Evolutionary conservation across 2,329 filamentous ascomycete genomes (phyloP).

Genomic region (Alternaria infectoria): DNA sequence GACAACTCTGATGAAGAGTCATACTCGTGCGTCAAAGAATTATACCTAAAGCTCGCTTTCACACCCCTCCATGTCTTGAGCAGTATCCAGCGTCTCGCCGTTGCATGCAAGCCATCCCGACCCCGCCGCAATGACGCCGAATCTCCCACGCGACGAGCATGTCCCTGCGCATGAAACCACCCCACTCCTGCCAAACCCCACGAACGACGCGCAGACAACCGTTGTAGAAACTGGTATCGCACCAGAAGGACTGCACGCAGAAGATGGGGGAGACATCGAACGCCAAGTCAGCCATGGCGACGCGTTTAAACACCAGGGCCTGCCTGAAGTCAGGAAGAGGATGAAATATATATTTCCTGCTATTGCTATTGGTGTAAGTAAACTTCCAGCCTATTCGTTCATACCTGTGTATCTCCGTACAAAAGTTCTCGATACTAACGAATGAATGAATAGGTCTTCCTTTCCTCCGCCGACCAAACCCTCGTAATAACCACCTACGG

Average conservation of each 20-base stretch:
- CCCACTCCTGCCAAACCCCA: slow-evolving; percentile 50
- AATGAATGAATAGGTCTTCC: slow-evolving; percentile 63
- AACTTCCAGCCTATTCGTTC: slow-evolving; percentile 15
- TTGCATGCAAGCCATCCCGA: neutral
- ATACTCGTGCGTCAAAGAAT: neutral
- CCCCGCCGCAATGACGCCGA: slow-evolving; percentile 9
- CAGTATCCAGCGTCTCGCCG: neutral
- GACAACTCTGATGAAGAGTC: neutral
- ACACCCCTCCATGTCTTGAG: neutral
- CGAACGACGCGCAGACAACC: slow-evolving; percentile 17
- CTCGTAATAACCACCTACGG: slow-evolving; percentile 80
- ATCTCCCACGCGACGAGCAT: neutral
- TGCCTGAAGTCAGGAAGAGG: slow-evolving; percentile 57
- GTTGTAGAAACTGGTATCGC: slow-evolving; percentile 34
- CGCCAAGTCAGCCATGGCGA: slow-evolving; percentile 42
- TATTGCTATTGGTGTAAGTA: slow-evolving; percentile 67
- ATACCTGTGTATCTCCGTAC: no score
- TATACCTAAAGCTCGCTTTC: neutral
- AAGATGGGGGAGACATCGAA: slow-evolving; percentile 43
- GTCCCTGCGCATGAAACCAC: slow-evolving; percentile 49
- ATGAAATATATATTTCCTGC: slow-evolving; percentile 67
- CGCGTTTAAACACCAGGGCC: slow-evolving; percentile 50
- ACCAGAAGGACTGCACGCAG: slow-evolving; percentile 23
- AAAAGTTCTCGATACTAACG: neutral
- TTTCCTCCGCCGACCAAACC: slow-evolving; percentile 76